Conservation (phyloP, 441 rosid species). For the Erysimum cheiri region DNA sequence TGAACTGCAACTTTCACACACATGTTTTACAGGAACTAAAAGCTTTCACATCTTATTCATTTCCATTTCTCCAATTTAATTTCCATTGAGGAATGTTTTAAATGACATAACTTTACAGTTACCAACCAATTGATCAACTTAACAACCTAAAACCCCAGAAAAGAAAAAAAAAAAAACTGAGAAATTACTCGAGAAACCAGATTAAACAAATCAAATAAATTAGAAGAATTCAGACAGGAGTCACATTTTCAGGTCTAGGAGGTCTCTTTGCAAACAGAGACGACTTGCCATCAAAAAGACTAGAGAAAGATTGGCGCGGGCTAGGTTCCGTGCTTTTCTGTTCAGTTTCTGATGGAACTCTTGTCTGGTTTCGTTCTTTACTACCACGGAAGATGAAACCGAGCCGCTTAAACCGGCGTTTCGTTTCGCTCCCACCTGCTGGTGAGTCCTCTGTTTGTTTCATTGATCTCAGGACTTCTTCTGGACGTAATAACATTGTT, state of each 20-base stretch:
- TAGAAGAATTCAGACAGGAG: conserved; percentile 44
- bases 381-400: conserved; percentile 59
- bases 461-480: conserved; percentile 62
- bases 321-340: conserved; percentile 49
- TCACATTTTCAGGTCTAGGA: conserved; percentile 62
- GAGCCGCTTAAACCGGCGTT: conserved; percentile 53
- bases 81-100: conserved; percentile 26
- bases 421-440: conserved; percentile 46
- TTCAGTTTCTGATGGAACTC: conserved; percentile 42
- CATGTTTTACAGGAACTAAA: neutral
- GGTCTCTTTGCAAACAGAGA: conserved; percentile 65
- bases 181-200: conserved; percentile 26
- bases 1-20: neutral
- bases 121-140: conserved; percentile 39
- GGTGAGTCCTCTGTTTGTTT: conserved; percentile 52
- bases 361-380: conserved; percentile 52
- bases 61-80: conserved; percentile 1
- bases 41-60: conserved; percentile 29
- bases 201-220: conserved; percentile 11
- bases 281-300: conserved; percentile 69
- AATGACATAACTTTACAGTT: conserved; percentile 57
- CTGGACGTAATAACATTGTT: conserved; percentile 61
- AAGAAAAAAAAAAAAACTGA: conserved; percentile 2
- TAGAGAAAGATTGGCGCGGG: conserved; percentile 59
- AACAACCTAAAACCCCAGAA: conserved; percentile 19